Conservation (phyloP, 108 stramenopile species). For the Skeletonema menzelii region DNA sequence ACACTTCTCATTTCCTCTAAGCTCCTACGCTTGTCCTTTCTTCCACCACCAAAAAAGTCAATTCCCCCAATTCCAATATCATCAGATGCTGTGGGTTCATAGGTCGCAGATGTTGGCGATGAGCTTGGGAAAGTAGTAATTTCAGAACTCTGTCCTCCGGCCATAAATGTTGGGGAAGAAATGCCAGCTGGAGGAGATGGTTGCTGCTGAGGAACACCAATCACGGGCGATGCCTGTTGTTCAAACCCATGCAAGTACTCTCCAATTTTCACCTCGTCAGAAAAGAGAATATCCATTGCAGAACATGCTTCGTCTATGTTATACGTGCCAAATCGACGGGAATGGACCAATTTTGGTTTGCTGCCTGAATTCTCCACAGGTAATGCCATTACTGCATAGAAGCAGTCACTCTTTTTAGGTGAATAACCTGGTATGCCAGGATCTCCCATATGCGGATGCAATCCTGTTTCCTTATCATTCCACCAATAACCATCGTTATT, state of each 20-base stretch:
- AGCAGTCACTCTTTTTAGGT: slow-evolving; percentile 33
- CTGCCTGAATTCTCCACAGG: slow-evolving; percentile 4
- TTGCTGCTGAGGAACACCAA: not conserved
- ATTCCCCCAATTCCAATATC: not conserved
- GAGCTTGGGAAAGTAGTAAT: not conserved
- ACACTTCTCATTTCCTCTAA: slow-evolving; percentile 26
- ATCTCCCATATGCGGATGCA: slow-evolving; percentile 24
- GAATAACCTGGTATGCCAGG: slow-evolving; percentile 16
- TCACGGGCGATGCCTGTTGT: not conserved
- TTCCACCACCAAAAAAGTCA: not conserved
- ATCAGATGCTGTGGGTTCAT: not conserved
- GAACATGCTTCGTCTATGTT: slow-evolving; percentile 31
- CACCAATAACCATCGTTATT: slow-evolving; percentile 20
- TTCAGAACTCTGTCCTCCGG: not conserved
- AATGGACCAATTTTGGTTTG: slow-evolving; percentile 27
- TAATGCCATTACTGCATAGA: slow-evolving; percentile 39
- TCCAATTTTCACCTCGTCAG: not conserved
- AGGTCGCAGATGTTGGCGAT: not conserved
- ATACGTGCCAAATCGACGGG: slow-evolving; percentile 29
- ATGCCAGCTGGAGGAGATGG: not conserved
- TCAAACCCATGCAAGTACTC: not conserved
- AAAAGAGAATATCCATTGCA: slow-evolving; percentile 29
- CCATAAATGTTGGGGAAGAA: not conserved
- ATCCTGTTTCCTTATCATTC: slow-evolving; percentile 17
- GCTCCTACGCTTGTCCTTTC: not conserved